Base-by-base conservation (phyloP, 805 yeast species). In the Wickerhamomyces strasburgensis region DNA sequence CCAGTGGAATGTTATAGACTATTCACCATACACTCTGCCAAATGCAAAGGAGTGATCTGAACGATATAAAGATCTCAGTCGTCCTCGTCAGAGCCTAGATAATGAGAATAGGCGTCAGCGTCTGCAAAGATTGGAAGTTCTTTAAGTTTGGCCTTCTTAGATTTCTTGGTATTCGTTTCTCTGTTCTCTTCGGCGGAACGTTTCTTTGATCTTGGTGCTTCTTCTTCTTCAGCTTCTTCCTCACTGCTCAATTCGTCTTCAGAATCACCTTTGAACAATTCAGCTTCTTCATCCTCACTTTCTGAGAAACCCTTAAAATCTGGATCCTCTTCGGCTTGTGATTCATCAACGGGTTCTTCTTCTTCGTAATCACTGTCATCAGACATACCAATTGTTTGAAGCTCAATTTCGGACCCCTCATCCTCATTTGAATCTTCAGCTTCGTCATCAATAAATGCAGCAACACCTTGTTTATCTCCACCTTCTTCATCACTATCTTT, bases 121-220 rank as follows among this genome's bases (percentile, higher is more conserved):
- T 88, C 80, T 1, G 96, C 97, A 65, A 87, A 89, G 15, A 78
- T 69, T 16, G 97, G 97, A 42, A 89, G 65, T 32, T 72, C 76
- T 53, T 74, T 79, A 52, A 84, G 64, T 58, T 74, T 79, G 31
- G 67, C 61, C 55, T 68, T 76, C 66, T 73, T 78, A 14, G 68
- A 38, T 50, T 56, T 41, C 51, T 55, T 47, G 14, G 34, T 25
- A n/a, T 40, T 26, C 31, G 43, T 40, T 6, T 36, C 35, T 29
- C 46, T 46, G 33, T 47, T 15, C 38, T 52, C 33, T 35, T 52
- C 29, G 37, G 52, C 34, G 42, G 60, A 34, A 29, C 64, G 62
- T 39, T 60, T 52, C 54, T 47, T 48, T 16, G 49, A 41, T 49
- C 54, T 18, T 47, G 42, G 37, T 55, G 38, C 27, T 23, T 38